Conservation (phyloP, 768 basidiomycete species). For the Lentinula detonsa region DNA sequence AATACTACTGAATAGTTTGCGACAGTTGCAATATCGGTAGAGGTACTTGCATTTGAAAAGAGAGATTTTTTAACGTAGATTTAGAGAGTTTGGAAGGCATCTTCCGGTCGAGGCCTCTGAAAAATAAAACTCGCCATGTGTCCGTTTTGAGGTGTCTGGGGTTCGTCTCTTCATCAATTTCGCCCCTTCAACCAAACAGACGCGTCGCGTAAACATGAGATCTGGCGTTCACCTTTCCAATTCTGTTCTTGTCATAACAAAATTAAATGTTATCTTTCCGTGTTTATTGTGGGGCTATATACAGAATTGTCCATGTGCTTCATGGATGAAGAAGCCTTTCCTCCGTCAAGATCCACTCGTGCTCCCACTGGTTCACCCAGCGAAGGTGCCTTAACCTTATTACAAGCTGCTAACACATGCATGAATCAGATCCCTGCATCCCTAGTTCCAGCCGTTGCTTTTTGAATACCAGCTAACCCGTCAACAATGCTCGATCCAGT, state of each 20-base stretch:
- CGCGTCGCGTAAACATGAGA: slow-evolving; percentile 37
- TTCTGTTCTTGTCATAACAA: neutral
- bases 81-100: neutral
- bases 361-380: neutral
- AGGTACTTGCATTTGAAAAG: too few relatives aligned
- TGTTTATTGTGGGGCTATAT: neutral
- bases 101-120: neutral
- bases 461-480: slow-evolving; percentile 46
- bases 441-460: slow-evolving; percentile 28
- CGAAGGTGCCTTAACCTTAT: slow-evolving; percentile 1
- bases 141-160: slow-evolving; percentile 16
- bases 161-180: slow-evolving; percentile 11
- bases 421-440: slow-evolving; percentile 33
- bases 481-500: slow-evolving; percentile 72
- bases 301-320: slow-evolving; percentile 21
- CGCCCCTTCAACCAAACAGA: slow-evolving; percentile 32
- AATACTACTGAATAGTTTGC: too few relatives aligned
- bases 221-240: neutral
- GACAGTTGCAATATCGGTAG: too few relatives aligned
- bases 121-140: neutral
- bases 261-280: slow-evolving; percentile 4
- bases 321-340: slow-evolving; percentile 7
- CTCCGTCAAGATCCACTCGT: slow-evolving; percentile 3
- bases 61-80: too few relatives aligned
- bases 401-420: slow-evolving; percentile 6